These are phyloP conservation scores for Cubamyces lactineus DNA, from an alignment of 768 basidiomycete species.

Conservation along the genomic window DNA sequence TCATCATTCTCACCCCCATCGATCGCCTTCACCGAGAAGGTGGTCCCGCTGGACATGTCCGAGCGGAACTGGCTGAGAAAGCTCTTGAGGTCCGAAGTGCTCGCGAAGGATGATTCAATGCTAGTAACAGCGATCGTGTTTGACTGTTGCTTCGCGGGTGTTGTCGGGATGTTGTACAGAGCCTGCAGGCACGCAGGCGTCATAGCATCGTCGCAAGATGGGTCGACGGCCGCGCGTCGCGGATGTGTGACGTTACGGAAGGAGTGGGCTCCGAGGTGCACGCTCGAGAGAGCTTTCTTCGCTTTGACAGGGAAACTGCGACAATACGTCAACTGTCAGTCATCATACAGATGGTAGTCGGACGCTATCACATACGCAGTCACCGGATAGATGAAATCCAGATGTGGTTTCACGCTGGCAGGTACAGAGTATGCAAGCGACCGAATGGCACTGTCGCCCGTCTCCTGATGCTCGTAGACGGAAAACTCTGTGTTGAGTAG, in stretches of 20 bases:
- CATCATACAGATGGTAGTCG: not conserved
- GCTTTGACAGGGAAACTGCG: slow-evolving; percentile 43
- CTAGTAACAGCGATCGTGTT: slow-evolving; percentile 20
- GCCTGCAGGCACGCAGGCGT: slow-evolving; percentile 37
- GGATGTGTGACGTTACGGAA: slow-evolving; percentile 8
- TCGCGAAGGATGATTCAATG: slow-evolving; percentile 15
- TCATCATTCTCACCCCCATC: slow-evolving; percentile 20
- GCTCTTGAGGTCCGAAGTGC: slow-evolving; percentile 12
- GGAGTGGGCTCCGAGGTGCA: slow-evolving; percentile 25
- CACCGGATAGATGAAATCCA: slow-evolving; percentile 38
- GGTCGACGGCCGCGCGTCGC: slow-evolving; percentile 21
- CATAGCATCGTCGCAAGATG: slow-evolving; percentile 26
- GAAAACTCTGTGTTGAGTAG: slow-evolving; percentile 39
- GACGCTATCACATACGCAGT: slow-evolving; percentile 25
- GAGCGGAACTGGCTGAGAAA: slow-evolving; percentile 24
- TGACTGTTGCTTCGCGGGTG: slow-evolving; percentile 9
- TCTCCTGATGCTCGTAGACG: slow-evolving; percentile 36
- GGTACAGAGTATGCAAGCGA: slow-evolving; percentile 44
- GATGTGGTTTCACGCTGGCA: slow-evolving; percentile 31
- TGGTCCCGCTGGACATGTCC: slow-evolving; percentile 15
- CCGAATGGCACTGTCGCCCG: slow-evolving; percentile 35
- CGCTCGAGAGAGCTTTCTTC: not conserved
- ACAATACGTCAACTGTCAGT: slow-evolving; percentile 29
- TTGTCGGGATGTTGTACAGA: slow-evolving; percentile 36
- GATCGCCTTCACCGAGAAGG: slow-evolving; percentile 10